These are phyloP conservation scores for Lentinula novae-zelandiae DNA, from an alignment of 1,284 basidiomycete genomes.

Conservation along the genomic window DNA sequence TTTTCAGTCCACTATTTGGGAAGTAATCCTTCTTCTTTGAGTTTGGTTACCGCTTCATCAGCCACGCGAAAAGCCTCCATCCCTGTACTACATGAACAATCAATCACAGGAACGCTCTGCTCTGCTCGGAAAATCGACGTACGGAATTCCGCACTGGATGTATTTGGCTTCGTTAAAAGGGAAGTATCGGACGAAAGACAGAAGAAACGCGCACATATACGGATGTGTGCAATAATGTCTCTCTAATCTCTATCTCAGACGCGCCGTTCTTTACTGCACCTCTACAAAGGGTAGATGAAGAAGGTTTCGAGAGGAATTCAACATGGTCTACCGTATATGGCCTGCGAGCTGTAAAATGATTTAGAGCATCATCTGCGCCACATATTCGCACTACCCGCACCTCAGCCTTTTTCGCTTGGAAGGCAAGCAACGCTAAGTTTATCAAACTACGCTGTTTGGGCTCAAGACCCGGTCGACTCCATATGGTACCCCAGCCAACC, in stretches of 20 bases:
- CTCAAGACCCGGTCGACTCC: conserved; percentile 40
- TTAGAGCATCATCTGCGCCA: not conserved
- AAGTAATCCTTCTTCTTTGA: conserved; percentile 30
- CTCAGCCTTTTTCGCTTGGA: conserved; percentile 37
- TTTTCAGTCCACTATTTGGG: not conserved
- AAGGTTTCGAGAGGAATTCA: not conserved
- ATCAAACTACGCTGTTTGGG: conserved; percentile 41
- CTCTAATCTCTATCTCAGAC: conserved; percentile 36
- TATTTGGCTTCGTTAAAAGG: not conserved
- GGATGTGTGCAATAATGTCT: conserved; percentile 36
- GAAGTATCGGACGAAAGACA: not conserved
- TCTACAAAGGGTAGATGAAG: conserved; percentile 17
- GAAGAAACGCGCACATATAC: conserved; percentile 24
- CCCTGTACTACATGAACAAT: conserved; percentile 22
- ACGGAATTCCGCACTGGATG: conserved; percentile 29
- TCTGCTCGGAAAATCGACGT: not conserved
- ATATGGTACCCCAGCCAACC: conserved; percentile 40
- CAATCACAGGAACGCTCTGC: not conserved
- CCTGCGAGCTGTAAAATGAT: conserved; percentile 26
- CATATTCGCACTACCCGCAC: conserved; percentile 18
- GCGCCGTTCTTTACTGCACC: conserved; percentile 38
- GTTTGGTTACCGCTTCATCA: conserved; percentile 31
- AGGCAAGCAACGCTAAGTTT: conserved; percentile 35
- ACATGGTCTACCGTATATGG: conserved; percentile 29
- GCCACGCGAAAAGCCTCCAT: conserved; percentile 37